Evolutionary conservation across 177 flowering plant genomes (phyloP).

Genomic region (Vitis hybrid): DNA sequence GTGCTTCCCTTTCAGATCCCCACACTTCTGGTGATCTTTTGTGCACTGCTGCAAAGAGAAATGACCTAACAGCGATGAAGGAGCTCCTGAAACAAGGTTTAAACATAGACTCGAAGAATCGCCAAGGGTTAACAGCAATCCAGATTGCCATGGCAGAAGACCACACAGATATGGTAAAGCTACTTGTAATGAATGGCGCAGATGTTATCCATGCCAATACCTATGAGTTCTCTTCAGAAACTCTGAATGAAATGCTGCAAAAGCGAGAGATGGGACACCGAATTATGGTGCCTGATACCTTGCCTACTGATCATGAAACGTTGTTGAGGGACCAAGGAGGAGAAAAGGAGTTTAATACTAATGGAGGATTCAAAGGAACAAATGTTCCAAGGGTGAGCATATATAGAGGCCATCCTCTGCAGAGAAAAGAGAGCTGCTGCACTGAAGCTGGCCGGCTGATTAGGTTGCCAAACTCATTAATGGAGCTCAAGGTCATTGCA

Average conservation of each 20-base stretch:
- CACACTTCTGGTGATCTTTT: slow-evolving; percentile 67
- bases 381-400: slow-evolving; percentile 56
- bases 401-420: slow-evolving; percentile 71
- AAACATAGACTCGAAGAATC: slow-evolving; percentile 52
- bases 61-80: slow-evolving; percentile 55
- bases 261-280: slow-evolving; percentile 48
- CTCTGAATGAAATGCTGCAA: slow-evolving; percentile 43
- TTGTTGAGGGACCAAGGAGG: slow-evolving; percentile 12
- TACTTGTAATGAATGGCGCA: slow-evolving; percentile 73
- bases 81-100: slow-evolving; percentile 70
- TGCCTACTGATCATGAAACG: slow-evolving; percentile 8
- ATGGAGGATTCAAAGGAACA: slow-evolving; percentile 7
- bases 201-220: slow-evolving; percentile 22
- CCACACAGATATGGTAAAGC: slow-evolving; percentile 53
- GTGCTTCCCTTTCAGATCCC: slow-evolving; percentile 57
- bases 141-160: slow-evolving; percentile 63
- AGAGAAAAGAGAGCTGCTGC: slow-evolving; percentile 38
- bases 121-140: slow-evolving; percentile 55
- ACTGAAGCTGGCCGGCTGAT: slow-evolving; percentile 64
- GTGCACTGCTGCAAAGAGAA: slow-evolving; percentile 71
- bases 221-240: slow-evolving; percentile 22
- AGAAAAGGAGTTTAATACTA: slow-evolving; percentile 1
- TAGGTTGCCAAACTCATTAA: slow-evolving; percentile 60
- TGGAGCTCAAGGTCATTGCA: slow-evolving; percentile 77
- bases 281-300: slow-evolving; percentile 32